These are phyloP conservation scores for Moesziomyces sp. DNA, from an alignment of 1,284 basidiomycete species.

Conservation along the genomic window DNA sequence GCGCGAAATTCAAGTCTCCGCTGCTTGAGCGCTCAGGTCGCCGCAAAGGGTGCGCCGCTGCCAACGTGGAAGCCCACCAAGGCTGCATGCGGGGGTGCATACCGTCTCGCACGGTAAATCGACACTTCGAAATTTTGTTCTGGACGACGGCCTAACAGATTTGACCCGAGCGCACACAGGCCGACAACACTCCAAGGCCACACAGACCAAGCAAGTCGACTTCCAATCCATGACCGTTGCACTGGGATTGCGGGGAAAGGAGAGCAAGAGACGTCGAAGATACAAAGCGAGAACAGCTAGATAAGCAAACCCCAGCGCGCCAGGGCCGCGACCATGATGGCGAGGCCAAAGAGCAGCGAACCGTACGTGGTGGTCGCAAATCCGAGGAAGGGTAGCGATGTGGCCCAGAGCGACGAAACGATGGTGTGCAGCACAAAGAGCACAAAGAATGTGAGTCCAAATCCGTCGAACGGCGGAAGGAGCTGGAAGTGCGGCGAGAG, in stretches of 20 bases:
- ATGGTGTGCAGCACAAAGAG: constrained; percentile 55
- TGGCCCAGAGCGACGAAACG: constrained; percentile 54
- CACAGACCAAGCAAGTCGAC: no score
- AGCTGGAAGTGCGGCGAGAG: constrained; percentile 41
- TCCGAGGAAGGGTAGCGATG: constrained; percentile 51
- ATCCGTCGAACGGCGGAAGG: constrained; percentile 37
- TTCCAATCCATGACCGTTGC: no score
- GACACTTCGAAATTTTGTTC: background rate
- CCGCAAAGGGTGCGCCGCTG: constrained; percentile 1
- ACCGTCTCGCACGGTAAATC: background rate
- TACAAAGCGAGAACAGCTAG: constrained; percentile 4
- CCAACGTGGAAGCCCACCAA: constrained; percentile 31
- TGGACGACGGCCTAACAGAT: background rate
- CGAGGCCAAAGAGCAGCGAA: constrained; percentile 56
- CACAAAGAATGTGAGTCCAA: constrained; percentile 36
- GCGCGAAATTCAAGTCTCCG: background rate
- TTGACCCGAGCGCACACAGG: no score
- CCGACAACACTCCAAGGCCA: no score
- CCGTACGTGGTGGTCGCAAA: constrained; percentile 58
- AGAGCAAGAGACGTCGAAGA: no score
- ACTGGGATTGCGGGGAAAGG: no score
- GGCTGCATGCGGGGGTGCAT: constrained; percentile 4
- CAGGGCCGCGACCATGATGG: constrained; percentile 51
- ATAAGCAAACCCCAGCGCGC: constrained; percentile 60
- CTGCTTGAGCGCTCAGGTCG: no score